These are phyloP conservation scores for Yarrowia deformans DNA, from an alignment of 805 yeast species.

Conservation along the genomic window DNA sequence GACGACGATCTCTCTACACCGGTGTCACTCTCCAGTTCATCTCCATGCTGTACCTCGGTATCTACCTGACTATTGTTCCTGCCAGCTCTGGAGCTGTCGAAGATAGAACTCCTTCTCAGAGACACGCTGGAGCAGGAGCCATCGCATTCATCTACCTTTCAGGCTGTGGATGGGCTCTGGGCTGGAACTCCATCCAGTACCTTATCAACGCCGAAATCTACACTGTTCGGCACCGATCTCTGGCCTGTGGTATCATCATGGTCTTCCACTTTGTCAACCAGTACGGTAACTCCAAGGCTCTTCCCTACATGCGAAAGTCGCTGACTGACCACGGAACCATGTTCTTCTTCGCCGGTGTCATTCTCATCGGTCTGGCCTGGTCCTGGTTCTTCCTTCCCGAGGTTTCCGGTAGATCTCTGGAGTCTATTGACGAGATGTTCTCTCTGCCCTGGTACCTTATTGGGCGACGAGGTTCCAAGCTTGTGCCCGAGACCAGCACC, in stretches of 20 bases:
- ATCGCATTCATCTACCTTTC: slow-evolving; percentile 59
- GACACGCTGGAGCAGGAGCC: slow-evolving; percentile 57
- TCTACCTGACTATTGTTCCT: slow-evolving; percentile 53
- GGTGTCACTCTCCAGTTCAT: slow-evolving; percentile 58
- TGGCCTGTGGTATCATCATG: slow-evolving; percentile 62
- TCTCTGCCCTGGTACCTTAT: slow-evolving; percentile 64
- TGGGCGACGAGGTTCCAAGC: slow-evolving; percentile 50
- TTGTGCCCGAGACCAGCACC: slow-evolving; percentile 35
- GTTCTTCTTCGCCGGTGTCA: slow-evolving; percentile 58
- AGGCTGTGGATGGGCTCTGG: slow-evolving; percentile 67
- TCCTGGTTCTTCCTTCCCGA: slow-evolving; percentile 61
- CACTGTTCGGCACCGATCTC: slow-evolving; percentile 59
- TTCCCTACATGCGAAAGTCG: slow-evolving; percentile 60
- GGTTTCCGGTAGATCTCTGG: slow-evolving; percentile 60
- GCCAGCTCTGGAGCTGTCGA: slow-evolving; percentile 50
- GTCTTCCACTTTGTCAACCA: slow-evolving; percentile 64
- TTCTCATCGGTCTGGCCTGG: slow-evolving; percentile 55
- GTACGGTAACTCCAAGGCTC: slow-evolving; percentile 63
- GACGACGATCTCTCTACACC: slow-evolving; percentile 58
- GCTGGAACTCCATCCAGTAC: slow-evolving; percentile 65
- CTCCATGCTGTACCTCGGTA: slow-evolving; percentile 58
- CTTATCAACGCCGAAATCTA: slow-evolving; percentile 63
- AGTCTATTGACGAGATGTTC: slow-evolving; percentile 61
- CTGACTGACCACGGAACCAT: slow-evolving; percentile 60
- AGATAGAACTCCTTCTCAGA: slow-evolving; percentile 50